Base-by-base conservation (phyloP, 1,284 basidiomycete species). In the Bondarzewia mesenterica region DNA sequence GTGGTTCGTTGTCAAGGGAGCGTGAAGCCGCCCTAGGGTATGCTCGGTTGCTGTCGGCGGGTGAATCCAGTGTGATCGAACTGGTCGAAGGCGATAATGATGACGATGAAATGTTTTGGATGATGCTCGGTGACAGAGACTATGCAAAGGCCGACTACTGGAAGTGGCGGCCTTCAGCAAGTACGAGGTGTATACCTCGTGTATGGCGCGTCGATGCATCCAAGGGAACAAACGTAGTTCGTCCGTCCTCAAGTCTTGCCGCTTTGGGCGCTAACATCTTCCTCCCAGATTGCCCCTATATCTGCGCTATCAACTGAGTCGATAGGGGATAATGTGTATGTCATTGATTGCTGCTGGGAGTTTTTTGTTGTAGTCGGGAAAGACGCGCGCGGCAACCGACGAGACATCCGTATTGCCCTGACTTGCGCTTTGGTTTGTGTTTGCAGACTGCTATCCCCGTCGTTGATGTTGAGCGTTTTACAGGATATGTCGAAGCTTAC, bases 81-180 rank as follows among this genome's bases (percentile, higher is more conserved):
- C 70, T 88, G 6, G 55, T 61, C 2, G 84, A 89, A 58, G 77
- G 77, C n/a, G 73, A 77, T 54, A 74, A 73, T 46, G 73, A 75
- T 22, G 64, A 73, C 22, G 82, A 88, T 48, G 84, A 88, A 49
- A 80, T 89, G 75, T 89, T 90, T 58, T 88, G 87, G 84, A 81
- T 86, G 78, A 75, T 85, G 41, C 69, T 90, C 8, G 87, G 87
- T 7, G 77, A 86, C 20, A 78, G 79, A 0, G 73, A 73, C 2
- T 87, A 81, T 59, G 85, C 85, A 4, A 78, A 74, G 41, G 87
- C 87, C 1, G 78, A 88, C 56, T 83, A 89, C 60, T 90, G 87
- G 87, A 74, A 64, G 55, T 90, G 83, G 82, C 73, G 81, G 56
- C 63, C 66, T 15, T 59, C 57, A 10, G 61, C 69, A 60, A n/a